Conservation (phyloP, 768 basidiomycete genomes). For the Termitomyces sp. region DNA sequence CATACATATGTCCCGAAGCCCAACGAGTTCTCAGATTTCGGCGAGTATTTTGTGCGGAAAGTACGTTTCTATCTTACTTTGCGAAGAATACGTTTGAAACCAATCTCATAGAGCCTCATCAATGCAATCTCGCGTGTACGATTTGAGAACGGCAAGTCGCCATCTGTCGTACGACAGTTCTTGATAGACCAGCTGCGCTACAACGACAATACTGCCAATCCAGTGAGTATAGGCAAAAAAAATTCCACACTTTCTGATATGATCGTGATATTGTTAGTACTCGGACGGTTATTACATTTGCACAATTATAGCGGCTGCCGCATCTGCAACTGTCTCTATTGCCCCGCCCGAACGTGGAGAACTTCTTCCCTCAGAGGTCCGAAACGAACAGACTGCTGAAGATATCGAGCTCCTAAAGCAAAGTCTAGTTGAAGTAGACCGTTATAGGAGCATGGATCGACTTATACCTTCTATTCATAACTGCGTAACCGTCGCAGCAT, state of each 20-base stretch:
- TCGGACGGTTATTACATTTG: slow-evolving; percentile 91
- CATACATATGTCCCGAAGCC: slow-evolving; percentile 93
- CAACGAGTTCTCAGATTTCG: slow-evolving; percentile 87
- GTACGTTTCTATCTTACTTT: slow-evolving; percentile 33
- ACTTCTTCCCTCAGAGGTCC: slow-evolving; percentile 62
- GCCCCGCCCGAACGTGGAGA: slow-evolving; percentile 80
- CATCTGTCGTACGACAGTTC: slow-evolving; percentile 80
- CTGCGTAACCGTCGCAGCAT: slow-evolving; percentile 82
- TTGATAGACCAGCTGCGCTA: slow-evolving; percentile 90
- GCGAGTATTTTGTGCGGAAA: slow-evolving; percentile 95
- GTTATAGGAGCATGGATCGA: slow-evolving; percentile 93
- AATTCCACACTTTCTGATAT: not conserved
- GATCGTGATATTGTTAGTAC: slow-evolving; percentile 43
- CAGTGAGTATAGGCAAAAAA: slow-evolving; percentile 41
- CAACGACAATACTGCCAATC: slow-evolving; percentile 92
- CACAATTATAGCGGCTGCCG: slow-evolving; percentile 76
- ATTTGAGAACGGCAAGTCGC: slow-evolving; percentile 83
- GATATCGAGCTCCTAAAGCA: slow-evolving; percentile 68
- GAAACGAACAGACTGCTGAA: slow-evolving; percentile 61
- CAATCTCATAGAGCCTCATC: slow-evolving; percentile 54
- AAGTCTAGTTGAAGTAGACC: slow-evolving; percentile 76
- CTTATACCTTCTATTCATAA: slow-evolving; percentile 94
- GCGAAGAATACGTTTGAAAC: not conserved
- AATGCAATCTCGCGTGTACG: slow-evolving; percentile 83
- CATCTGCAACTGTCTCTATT: slow-evolving; percentile 72